These are phyloP conservation scores for Cyberlindnera bimundalis DNA, from an alignment of 805 yeast genomes.

Conservation along the genomic window DNA sequence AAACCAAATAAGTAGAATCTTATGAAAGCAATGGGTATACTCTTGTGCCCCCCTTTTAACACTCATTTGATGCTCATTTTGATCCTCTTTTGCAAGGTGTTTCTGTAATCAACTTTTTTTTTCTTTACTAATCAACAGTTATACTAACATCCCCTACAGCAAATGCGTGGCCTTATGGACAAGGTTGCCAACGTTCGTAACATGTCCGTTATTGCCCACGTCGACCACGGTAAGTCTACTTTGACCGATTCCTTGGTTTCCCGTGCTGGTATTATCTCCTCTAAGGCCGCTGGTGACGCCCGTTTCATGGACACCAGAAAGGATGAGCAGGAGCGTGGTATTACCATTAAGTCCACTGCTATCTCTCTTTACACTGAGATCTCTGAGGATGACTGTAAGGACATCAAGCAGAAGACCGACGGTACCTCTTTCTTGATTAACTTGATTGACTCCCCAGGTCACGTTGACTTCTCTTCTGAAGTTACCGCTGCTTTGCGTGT, in stretches of 20 bases:
- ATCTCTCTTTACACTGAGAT: slow-evolving; percentile 91
- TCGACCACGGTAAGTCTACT: slow-evolving; percentile 99
- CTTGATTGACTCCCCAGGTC: slow-evolving; percentile 99
- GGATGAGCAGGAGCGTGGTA: slow-evolving; percentile 99
- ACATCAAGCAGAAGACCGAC: slow-evolving; percentile 75
- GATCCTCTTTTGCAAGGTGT: no score
- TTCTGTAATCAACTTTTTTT: no score
- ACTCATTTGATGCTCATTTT: no score
- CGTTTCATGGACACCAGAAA: slow-evolving; percentile 99
- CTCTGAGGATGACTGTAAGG: slow-evolving; percentile 83
- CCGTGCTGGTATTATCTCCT: slow-evolving; percentile 99
- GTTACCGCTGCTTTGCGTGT: slow-evolving; percentile 99
- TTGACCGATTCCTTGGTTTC: slow-evolving; percentile 99
- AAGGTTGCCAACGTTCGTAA: slow-evolving; percentile 99
- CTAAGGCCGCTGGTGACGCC: slow-evolving; percentile 99
- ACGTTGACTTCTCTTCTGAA: slow-evolving; percentile 99
- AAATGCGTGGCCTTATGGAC: slow-evolving; percentile 99
- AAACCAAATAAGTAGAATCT: no score
- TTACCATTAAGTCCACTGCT: slow-evolving; percentile 98
- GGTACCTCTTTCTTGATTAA: slow-evolving; percentile 96
- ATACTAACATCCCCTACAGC: slow-evolving; percentile 38
- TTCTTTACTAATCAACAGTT: background rate
- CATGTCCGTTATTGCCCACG: slow-evolving; percentile 99
- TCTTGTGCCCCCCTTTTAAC: no score
- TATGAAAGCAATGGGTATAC: no score